Evolutionary conservation across 805 yeast species (phyloP), one percentile per base, ranked within the genome.

Genomic region (Starmerella cellae): DNA sequence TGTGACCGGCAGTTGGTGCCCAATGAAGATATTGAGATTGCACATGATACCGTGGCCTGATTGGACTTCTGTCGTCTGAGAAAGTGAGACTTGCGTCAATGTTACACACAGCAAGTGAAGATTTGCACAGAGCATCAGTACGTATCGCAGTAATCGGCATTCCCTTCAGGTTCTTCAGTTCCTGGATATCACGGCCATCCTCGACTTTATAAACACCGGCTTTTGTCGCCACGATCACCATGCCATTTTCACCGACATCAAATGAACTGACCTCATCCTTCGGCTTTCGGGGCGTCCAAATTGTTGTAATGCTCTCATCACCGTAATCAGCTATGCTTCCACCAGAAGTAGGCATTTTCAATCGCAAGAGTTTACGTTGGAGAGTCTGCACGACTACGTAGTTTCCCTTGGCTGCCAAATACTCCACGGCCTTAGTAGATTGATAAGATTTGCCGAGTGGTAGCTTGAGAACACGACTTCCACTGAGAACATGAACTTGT

Each of bases 171-270:
- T 37, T 37, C 5, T 38, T 42, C 14, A 47, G 31, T 22, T 46
- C 54, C 16, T 8, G 20, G 11, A 44, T 3, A 3, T 43, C 41
- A 3, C 32, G 19, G 9, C 44, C 50, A 2, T 45, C 50, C 16
- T 49, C 50, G 37, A 50, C 39, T 10, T 41, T 40, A 31, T 48
- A 51, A 5, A 46, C 47, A n/a, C 48, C 43, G 3, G 48, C n/a
- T 21, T 23, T 34, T 1, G 57, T 54, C 14, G 53, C 43, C 1
- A 54, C 37, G 2, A 54, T 42, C 11, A 41, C 52, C 0, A 21
- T 17, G 13, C 58, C 58, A 17, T 39, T 43, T 9, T 45, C 53
- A 5, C 47, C 38, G 8, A 53, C 39, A 22, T 49, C 55, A 29
- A 50, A 54, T 9, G 46, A 10, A 0, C 20, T 4, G 1, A 50